These are phyloP conservation scores for Enterospora canceri DNA, from an alignment of 371 early-diverging fungal species.

Conservation along the genomic window DNA sequence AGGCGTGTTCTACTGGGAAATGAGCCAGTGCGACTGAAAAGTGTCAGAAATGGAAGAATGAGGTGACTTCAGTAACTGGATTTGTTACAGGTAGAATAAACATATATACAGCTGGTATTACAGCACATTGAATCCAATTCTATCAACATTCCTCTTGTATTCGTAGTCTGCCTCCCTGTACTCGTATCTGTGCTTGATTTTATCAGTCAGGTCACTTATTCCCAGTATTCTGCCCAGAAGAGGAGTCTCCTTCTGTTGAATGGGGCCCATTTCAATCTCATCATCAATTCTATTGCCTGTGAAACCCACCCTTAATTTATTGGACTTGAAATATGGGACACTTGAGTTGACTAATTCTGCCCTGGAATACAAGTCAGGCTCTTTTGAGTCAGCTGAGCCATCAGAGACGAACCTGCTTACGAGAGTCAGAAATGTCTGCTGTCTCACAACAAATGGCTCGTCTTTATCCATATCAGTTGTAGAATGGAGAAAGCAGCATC, in stretches of 20 bases:
- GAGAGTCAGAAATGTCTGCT: background rate
- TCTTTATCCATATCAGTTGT: background rate
- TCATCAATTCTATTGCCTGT: too few species aligned
- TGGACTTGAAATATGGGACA: too few species aligned
- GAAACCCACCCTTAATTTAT: too few species aligned
- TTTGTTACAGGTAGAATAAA: background rate
- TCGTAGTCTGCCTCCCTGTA: background rate
- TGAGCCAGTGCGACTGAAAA: background rate
- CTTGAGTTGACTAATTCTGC: too few species aligned
- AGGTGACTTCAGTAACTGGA: background rate
- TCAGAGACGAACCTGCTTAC: background rate
- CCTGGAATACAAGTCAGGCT: background rate
- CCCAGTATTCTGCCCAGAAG: background rate
- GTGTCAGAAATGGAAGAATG: background rate
- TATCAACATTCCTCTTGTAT: background rate
- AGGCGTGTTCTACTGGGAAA: background rate
- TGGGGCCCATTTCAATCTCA: background rate
- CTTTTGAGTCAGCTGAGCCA: background rate
- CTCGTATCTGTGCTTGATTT: background rate
- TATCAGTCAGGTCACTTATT: background rate
- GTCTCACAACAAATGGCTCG: background rate
- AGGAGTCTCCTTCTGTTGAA: background rate
- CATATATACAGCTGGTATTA: background rate
- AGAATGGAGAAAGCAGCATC: conserved; percentile 63
- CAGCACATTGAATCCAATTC: too few species aligned